A percentile compares a stretch with the other conserved stretches of the same genome.
Evolutionary conservation across 2,329 filamentous ascomycete species (phyloP).

Genomic region (Grosmannia huntii): DNA sequence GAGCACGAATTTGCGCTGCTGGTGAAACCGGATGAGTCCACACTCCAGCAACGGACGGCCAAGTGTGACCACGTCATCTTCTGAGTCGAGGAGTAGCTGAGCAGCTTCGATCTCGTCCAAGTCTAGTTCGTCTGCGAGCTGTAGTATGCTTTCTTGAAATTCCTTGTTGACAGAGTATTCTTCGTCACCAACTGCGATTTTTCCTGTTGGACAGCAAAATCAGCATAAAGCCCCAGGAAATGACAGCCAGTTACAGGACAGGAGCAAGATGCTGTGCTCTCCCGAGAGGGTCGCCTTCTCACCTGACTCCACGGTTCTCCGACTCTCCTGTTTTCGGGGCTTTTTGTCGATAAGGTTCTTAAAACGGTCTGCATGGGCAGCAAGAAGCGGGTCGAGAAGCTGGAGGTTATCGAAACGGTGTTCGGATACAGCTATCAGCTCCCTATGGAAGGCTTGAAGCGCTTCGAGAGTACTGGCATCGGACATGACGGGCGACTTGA

Average conservation of each 20-base stretch:
- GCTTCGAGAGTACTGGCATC: conserved; percentile 60
- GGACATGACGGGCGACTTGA: conserved; percentile 45
- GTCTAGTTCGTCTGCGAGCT: conserved; percentile 77
- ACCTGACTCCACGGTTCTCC: conserved; percentile 59
- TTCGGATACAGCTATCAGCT: conserved; percentile 66
- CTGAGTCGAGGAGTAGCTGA: conserved; percentile 59
- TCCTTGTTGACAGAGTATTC: conserved; percentile 75
- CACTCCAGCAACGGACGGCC: conserved; percentile 65
- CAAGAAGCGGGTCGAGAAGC: conserved; percentile 58
- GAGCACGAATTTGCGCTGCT: conserved; percentile 68
- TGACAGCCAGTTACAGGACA: not conserved
- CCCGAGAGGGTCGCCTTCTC: conserved; percentile 7
- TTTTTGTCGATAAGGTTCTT: conserved; percentile 63
- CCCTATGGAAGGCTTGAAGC: conserved; percentile 74
- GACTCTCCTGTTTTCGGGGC: conserved; percentile 60
- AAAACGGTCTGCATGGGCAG: conserved; percentile 53
- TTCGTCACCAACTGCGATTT: conserved; percentile 56
- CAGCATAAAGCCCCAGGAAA: not conserved
- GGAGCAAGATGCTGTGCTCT: not conserved
- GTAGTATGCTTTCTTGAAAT: conserved; percentile 71
- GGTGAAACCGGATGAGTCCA: conserved; percentile 78
- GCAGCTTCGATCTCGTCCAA: conserved; percentile 83
- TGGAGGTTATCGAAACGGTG: conserved; percentile 47
- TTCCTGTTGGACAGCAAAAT: conserved; percentile 38
- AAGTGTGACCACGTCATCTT: conserved; percentile 53